Base-by-base conservation (phyloP, 108 stramenopile species). In the Aurantiochytrium sp. region DNA sequence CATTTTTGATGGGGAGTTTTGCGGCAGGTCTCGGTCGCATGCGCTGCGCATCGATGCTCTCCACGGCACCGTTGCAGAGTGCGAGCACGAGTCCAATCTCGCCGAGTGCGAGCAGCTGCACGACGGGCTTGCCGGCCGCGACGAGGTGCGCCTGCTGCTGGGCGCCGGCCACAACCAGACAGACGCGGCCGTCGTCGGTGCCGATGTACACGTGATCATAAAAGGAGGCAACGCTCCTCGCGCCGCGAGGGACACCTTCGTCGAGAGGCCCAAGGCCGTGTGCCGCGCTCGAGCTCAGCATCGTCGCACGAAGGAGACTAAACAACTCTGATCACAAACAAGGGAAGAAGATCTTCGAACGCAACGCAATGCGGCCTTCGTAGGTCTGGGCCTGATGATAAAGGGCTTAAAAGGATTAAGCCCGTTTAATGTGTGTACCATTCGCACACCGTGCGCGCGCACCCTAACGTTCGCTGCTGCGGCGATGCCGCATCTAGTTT, bases 201-300 rank as follows among this genome's bases (percentile, higher is more conserved):
- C 76, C 76, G n/a, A 83, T 53, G 76, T 83, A 83, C 51, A 83
- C n/a, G 45, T 83, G 45, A 23, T 83, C 76, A 45, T 53, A 83
- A 23, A 83, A 83, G 49, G 19, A 21, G 10, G 76, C 76, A 0
- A 83, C 49, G 51, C 76, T 45, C 12, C 76, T 53, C n/a, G 49
- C 76, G 45, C 28, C 51, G 23, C n/a, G 19, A 43, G 76, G 76
- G 16, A 53, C 76, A 12, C 49, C 76, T 2, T 45, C 64, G 42
- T 8, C 64, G 25, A 8, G 8, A 0, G 64, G 64, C 8, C 64
- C 64, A 23, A 69, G 64, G 42, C 64, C 64, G 25, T 23, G 64
- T 1, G 64, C 64, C 8, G 64, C 64, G 64, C 35, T 69, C 25
- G 64, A 23, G 64, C 64, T 69, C 42, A 69, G 64, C 64, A 69